Percentiles rank a stretch among this genome's conserved stretches.
phyloP scores from a whole-genome alignment of 192 early-diverging fungal species.

The Coemansia sp. region DNA sequence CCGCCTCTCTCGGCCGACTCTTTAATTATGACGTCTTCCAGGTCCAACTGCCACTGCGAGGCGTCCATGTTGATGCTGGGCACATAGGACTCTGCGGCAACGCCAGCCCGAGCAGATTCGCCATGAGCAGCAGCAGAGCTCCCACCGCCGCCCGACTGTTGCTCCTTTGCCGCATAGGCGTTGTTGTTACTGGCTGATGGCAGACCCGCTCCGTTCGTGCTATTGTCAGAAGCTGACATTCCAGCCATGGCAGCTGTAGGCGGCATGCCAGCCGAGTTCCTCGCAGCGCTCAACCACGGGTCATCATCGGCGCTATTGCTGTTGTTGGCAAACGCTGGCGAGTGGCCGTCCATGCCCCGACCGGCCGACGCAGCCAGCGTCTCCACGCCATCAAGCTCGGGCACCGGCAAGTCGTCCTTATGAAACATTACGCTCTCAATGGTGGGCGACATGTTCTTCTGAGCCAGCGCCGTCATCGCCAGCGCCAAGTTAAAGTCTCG shows the following conservation, averaged over 20 bases:
- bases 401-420: slow-evolving; percentile 67
- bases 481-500: slow-evolving; percentile 73
- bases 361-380: slow-evolving; percentile 25
- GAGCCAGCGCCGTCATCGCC: slow-evolving; percentile 71
- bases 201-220: slow-evolving; percentile 11
- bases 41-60: slow-evolving; percentile 56
- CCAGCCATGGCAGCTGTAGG: slow-evolving; percentile 31
- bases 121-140: not conserved
- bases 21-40: slow-evolving; percentile 55
- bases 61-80: slow-evolving; percentile 50
- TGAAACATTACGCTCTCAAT: slow-evolving; percentile 68
- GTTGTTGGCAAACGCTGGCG: slow-evolving; percentile 36
- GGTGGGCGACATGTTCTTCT: slow-evolving; percentile 81
- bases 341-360: not conserved
- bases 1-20: slow-evolving; percentile 62
- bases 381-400: slow-evolving; percentile 64
- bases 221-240: slow-evolving; percentile 16
- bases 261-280: slow-evolving; percentile 7
- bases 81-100: slow-evolving; percentile 9
- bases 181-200: slow-evolving; percentile 24
- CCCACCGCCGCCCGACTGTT: slow-evolving; percentile 23
- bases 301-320: slow-evolving; percentile 47
- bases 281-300: slow-evolving; percentile 58
- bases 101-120: not conserved
- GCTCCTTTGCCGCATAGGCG: slow-evolving; percentile 31